phyloP scores from a whole-genome alignment of 345 rosid genomes.

The Salix arbutifolia region DNA sequence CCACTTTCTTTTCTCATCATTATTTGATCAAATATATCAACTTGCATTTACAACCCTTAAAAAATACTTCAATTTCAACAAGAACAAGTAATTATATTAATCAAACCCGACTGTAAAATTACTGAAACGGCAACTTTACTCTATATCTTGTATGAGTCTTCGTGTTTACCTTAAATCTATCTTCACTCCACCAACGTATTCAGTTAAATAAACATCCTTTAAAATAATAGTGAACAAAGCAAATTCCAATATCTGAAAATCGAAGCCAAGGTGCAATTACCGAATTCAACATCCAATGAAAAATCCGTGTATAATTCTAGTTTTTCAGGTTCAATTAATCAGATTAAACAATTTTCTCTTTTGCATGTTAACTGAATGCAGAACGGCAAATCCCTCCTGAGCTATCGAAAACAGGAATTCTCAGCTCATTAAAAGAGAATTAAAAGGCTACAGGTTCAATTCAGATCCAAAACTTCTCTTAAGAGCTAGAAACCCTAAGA shows the following conservation, averaged over 20 bases:
- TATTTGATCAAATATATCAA: slow-evolving; percentile 1
- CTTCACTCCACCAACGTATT: neutral
- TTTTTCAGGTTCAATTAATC: neutral
- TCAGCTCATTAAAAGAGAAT: neutral
- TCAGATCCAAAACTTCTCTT: neutral
- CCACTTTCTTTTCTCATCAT: neutral
- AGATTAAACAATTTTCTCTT: neutral
- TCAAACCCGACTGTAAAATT: neutral
- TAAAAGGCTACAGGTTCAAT: neutral
- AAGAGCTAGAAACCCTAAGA: neutral
- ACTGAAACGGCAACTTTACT: neutral
- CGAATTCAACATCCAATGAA: neutral
- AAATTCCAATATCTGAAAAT: neutral
- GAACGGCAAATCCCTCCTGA: neutral
- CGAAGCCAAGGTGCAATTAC: neutral
- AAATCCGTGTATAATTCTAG: neutral
- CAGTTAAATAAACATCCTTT: neutral
- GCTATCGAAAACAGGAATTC: neutral
- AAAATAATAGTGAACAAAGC: neutral
- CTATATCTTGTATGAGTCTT: neutral
- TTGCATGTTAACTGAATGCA: neutral
- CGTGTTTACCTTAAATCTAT: neutral
- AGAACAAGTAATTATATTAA: neutral
- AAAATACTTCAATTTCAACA: neutral
- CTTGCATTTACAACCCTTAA: neutral